Conservation (phyloP, 208 protist genomes). For the Angomonas deanei region DNA sequence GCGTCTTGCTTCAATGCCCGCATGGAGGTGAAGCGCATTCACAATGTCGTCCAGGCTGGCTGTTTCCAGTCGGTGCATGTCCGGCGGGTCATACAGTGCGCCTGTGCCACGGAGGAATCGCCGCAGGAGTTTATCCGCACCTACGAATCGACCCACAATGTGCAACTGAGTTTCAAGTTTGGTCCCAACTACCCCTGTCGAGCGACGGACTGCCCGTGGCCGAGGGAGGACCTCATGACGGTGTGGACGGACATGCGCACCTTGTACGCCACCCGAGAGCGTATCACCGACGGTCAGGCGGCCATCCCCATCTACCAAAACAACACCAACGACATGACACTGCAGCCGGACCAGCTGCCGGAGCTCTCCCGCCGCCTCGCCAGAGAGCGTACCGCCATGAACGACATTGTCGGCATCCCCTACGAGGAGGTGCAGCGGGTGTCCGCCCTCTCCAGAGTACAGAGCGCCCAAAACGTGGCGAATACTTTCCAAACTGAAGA, state of each 20-base stretch:
- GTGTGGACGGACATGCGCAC: conserved; percentile 25
- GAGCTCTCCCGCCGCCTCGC: conserved; percentile 5
- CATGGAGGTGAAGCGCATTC: conserved; percentile 13
- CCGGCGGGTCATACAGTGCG: conserved; percentile 21
- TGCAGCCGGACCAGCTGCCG: neutral
- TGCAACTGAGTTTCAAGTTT: conserved; percentile 16
- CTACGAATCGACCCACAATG: neutral
- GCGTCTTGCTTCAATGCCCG: conserved; percentile 12
- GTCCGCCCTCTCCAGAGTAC: neutral
- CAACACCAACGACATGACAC: conserved; percentile 9
- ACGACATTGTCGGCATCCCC: conserved; percentile 12
- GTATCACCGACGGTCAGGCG: neutral
- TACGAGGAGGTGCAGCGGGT: conserved; percentile 1
- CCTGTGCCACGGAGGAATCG: conserved; percentile 1
- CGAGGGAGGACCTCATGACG: conserved; percentile 17
- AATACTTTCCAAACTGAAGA: neutral
- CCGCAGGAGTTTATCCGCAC: conserved; percentile 9
- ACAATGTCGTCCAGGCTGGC: conserved; percentile 10
- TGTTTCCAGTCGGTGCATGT: conserved; percentile 23
- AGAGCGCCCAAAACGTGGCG: neutral
- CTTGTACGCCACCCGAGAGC: neutral
- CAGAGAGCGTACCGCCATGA: neutral
- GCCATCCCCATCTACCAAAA: conserved; percentile 17
- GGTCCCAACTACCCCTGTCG: conserved; percentile 4
- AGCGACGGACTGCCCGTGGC: conserved; percentile 16